Conservation (phyloP, 2,329 filamentous ascomycete genomes). For the Xylaria sp. region DNA sequence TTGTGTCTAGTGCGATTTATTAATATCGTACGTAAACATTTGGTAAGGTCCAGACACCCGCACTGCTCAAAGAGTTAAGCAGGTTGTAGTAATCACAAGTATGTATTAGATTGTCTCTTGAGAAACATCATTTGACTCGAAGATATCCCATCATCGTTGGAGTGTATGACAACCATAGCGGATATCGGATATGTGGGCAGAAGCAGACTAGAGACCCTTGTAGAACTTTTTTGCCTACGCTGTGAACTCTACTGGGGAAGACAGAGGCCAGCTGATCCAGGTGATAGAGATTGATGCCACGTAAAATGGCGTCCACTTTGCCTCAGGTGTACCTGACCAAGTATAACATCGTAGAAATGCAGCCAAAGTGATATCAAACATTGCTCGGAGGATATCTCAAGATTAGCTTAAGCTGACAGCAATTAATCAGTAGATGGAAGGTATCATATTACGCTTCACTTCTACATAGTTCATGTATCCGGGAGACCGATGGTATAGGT, state of each 20-base stretch:
- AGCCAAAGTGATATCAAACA: background rate
- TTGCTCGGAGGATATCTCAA: background rate
- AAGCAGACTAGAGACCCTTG: background rate
- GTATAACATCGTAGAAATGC: background rate
- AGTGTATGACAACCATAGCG: background rate
- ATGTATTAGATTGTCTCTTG: background rate
- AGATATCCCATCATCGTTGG: no score
- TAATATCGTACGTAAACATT: background rate
- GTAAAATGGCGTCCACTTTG: background rate
- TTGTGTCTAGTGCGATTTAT: background rate
- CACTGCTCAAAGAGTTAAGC: background rate
- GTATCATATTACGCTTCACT: background rate
- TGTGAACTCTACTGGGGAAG: background rate
- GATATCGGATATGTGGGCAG: background rate
- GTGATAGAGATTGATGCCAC: background rate
- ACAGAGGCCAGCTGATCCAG: background rate
- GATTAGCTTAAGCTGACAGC: background rate
- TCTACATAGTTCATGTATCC: background rate
- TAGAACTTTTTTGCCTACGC: background rate
- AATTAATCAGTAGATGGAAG: background rate
- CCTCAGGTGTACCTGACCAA: no score
- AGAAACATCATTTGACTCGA: background rate
- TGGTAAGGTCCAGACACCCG: background rate
- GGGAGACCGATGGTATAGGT: background rate
- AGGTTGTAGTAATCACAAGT: background rate